Conservation (phyloP, 176 grass and related monocot species). For the Zea mays region Zm-B73-REFERENCE-NAM-5.0 NC_050098.1:197018501-197019000, state of each 20-base stretch:
- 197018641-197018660: constrained; percentile 75
- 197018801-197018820: constrained; percentile 33
- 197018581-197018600: constrained; percentile 73
- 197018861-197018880: constrained; percentile 53
- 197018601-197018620: constrained; percentile 80
- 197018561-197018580: constrained; percentile 69
- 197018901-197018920: constrained; percentile 81
- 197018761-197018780: not conserved
- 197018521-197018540: constrained; percentile 36
- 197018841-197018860: constrained; percentile 79
- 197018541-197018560: constrained; percentile 65
- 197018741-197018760: constrained; percentile 11
- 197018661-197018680: constrained; percentile 64
- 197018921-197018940: constrained; percentile 85
- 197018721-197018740: constrained; percentile 5
- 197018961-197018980: constrained; percentile 86
- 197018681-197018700: constrained; percentile 77
- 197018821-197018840: constrained; percentile 69
- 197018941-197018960: constrained; percentile 83
- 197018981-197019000: constrained; percentile 64
- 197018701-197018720: constrained; percentile 82
- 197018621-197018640: constrained; percentile 89
- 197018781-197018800: constrained; percentile 19
- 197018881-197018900: constrained; percentile 65
- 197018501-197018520: constrained; percentile 7